Conservation (phyloP, 371 early-diverging fungal species). For the Rhizomucor pusillus region DNA sequence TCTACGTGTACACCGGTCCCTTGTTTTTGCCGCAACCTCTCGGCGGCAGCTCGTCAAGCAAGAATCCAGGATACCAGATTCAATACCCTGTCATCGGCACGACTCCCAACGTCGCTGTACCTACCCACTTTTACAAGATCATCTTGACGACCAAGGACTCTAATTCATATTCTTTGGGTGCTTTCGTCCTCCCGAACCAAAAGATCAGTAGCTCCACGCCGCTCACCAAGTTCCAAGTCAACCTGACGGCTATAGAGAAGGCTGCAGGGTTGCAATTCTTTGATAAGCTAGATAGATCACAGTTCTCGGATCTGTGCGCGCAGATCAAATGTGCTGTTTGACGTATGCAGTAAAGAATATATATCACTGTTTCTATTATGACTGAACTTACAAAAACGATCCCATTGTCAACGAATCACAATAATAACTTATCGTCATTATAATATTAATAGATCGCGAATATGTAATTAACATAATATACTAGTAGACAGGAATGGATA, state of each 20-base stretch:
- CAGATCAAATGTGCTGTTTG: slow-evolving; percentile 16
- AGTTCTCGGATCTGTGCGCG: slow-evolving; percentile 36
- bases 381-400: too few relatives aligned
- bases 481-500: background rate
- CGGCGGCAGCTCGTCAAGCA: background rate
- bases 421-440: too few relatives aligned
- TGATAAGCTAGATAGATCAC: slow-evolving; percentile 48
- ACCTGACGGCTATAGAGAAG: slow-evolving; percentile 67
- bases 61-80: slow-evolving; percentile 18
- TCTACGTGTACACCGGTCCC: slow-evolving; percentile 78
- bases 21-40: slow-evolving; percentile 64
- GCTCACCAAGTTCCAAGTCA: slow-evolving; percentile 64
- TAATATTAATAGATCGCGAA: too few relatives aligned
- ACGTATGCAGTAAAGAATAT: background rate
- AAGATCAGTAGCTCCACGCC: slow-evolving; percentile 56
- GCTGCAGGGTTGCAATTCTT: slow-evolving; percentile 77
- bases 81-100: slow-evolving; percentile 73
- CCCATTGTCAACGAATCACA: too few relatives aligned
- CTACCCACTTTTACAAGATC: slow-evolving; percentile 90
- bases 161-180: slow-evolving; percentile 45
- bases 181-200: slow-evolving; percentile 85
- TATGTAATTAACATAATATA: too few relatives aligned
- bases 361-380: too few relatives aligned
- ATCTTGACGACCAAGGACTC: slow-evolving; percentile 45
- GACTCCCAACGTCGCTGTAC: slow-evolving; percentile 81